phyloP scores from a whole-genome alignment of 495 filamentous ascomycete genomes.

The Aspergillus conjunctus region DNA sequence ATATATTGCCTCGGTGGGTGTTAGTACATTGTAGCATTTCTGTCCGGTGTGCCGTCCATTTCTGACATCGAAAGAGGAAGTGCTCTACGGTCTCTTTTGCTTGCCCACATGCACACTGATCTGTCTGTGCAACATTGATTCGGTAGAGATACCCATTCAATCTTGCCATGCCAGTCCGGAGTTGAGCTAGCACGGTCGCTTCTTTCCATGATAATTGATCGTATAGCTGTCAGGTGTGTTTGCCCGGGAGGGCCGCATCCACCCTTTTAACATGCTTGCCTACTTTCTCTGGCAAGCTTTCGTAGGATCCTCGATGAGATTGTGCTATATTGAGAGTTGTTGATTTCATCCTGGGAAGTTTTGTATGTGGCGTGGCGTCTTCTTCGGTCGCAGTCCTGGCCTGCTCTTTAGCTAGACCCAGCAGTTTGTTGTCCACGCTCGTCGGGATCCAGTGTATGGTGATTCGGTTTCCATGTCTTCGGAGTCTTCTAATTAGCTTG shows the following conservation, averaged over 20 bases:
- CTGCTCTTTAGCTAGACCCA: slow-evolving; percentile 32
- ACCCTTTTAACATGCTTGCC: slow-evolving; percentile 33
- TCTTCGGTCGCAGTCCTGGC: slow-evolving; percentile 25
- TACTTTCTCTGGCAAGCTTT: slow-evolving; percentile 24
- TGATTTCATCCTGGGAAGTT: slow-evolving; percentile 22
- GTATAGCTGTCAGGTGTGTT: slow-evolving; percentile 35
- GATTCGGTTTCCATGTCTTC: slow-evolving; percentile 25
- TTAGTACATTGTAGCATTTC: slow-evolving; percentile 38
- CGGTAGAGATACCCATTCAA: slow-evolving; percentile 37
- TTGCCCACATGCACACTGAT: slow-evolving; percentile 33
- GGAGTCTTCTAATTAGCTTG: slow-evolving; percentile 26
- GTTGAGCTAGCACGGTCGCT: slow-evolving; percentile 27
- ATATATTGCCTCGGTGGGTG: slow-evolving; percentile 36
- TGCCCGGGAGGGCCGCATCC: slow-evolving; percentile 35
- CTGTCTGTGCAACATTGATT: slow-evolving; percentile 30
- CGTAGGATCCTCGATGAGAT: slow-evolving; percentile 20
- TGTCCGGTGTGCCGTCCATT: slow-evolving; percentile 32
- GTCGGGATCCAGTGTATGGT: slow-evolving; percentile 21
- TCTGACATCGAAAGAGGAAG: slow-evolving; percentile 39
- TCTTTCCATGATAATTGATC: slow-evolving; percentile 35
- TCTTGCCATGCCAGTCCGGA: slow-evolving; percentile 39
- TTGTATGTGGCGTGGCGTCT: slow-evolving; percentile 18
- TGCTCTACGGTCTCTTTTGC: slow-evolving; percentile 39
- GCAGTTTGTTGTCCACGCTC: slow-evolving; percentile 24
- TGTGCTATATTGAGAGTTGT: slow-evolving; percentile 16